Conservation (phyloP, 2,329 filamentous ascomycete genomes). For the Pseudogymnoascus sp. region DNA sequence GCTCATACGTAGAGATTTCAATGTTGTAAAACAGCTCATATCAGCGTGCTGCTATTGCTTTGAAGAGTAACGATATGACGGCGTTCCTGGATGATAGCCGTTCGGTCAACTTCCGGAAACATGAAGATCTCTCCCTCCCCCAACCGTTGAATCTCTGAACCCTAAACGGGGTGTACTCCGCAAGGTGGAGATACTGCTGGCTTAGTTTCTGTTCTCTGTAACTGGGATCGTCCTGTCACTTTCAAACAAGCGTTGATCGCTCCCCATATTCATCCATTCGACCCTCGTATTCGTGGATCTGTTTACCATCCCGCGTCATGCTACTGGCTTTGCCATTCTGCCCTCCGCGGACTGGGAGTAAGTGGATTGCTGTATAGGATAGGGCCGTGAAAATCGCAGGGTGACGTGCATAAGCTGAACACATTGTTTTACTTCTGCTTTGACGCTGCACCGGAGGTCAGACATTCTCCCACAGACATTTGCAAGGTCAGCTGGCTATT, state of each 20-base stretch:
- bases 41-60: background rate
- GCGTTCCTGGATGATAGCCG: background rate
- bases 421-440: background rate
- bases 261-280: background rate
- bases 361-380: background rate
- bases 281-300: background rate
- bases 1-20: background rate
- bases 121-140: background rate
- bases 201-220: background rate
- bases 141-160: background rate
- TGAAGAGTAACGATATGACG: background rate
- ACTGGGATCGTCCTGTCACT: conserved; percentile 6
- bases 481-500: background rate
- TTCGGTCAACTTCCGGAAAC: background rate
- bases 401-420: background rate
- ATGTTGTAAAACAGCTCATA: background rate
- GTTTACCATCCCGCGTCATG: background rate
- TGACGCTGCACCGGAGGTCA: background rate
- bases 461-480: conserved; percentile 1
- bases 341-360: background rate
- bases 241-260: conserved; percentile 1
- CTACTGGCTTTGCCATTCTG: background rate
- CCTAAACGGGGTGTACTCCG: background rate
- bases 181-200: background rate
- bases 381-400: background rate